phyloP scores from a whole-genome alignment of 805 yeast species.

The Metschnikowia chrysomelidarum region DNA sequence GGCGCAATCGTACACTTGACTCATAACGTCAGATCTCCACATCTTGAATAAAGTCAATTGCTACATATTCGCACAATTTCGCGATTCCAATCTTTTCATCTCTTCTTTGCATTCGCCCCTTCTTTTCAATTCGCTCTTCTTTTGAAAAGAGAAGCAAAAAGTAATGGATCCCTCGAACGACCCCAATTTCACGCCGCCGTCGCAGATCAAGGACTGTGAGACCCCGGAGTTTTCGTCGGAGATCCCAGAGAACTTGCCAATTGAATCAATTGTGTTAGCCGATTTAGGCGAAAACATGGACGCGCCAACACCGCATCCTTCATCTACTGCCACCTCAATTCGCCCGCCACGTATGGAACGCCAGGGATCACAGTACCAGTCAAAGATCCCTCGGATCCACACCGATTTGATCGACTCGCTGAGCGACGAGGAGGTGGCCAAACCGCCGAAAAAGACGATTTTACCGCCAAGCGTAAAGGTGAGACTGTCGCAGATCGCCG shows the following conservation, averaged over 20 bases:
- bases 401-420: constrained; percentile 51
- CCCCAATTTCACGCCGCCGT: constrained; percentile 86
- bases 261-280: constrained; percentile 67
- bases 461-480: constrained; percentile 46
- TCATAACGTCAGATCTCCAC: too few relatives aligned
- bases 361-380: constrained; percentile 25
- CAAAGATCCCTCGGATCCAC: constrained; percentile 52
- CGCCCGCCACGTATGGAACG: constrained; percentile 7
- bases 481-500: constrained; percentile 72
- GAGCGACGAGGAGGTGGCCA: constrained; percentile 35
- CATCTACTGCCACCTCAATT: constrained; percentile 12
- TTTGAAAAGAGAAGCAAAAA: too few relatives aligned
- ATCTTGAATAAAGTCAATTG: too few relatives aligned
- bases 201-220: constrained; percentile 56
- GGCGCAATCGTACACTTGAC: too few relatives aligned
- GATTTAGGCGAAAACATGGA: constrained; percentile 70
- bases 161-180: constrained; percentile 95
- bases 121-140: too few relatives aligned
- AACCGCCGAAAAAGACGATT: constrained; percentile 17
- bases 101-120: too few relatives aligned
- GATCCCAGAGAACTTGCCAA: constrained; percentile 74
- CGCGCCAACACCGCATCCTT: constrained; percentile 64
- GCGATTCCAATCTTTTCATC: too few relatives aligned
- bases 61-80: too few relatives aligned
- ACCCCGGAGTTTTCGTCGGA: constrained; percentile 66